Conservation (phyloP, 2,329 filamentous ascomycete species). For the Neonectria coccinea region DNA sequence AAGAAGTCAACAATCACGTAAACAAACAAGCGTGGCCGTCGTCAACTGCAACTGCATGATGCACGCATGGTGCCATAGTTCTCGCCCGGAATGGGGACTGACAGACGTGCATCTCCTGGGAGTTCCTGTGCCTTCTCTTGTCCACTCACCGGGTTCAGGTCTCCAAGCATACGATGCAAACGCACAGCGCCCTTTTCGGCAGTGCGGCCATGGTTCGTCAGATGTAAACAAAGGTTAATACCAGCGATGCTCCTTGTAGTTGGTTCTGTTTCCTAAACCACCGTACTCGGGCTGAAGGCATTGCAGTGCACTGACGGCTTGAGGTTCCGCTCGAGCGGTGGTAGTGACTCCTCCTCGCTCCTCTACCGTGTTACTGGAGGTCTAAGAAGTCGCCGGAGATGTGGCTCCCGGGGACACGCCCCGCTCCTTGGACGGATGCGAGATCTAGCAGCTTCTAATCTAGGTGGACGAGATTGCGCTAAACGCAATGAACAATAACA, state of each 20-base stretch:
- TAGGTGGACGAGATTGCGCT: conserved; percentile 8
- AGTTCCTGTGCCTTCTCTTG: not conserved
- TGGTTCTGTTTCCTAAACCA: conserved; percentile 20
- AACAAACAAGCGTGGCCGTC: conserved; percentile 12
- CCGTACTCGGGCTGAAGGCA: not conserved
- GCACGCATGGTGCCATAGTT: conserved; percentile 27
- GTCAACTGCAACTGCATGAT: conserved; percentile 4
- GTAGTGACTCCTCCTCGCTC: not conserved
- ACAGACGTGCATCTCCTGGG: conserved; percentile 13
- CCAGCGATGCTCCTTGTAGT: conserved; percentile 29
- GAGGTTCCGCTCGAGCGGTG: conserved; percentile 23
- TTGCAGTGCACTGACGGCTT: conserved; percentile 15
- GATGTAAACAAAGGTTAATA: conserved; percentile 15
- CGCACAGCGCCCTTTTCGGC: conserved; percentile 21
- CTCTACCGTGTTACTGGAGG: not conserved
- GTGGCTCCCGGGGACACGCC: not conserved
- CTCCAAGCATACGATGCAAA: conserved; percentile 1
- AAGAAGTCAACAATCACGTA: conserved; percentile 7
- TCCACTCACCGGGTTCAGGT: conserved; percentile 3
- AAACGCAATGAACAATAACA: conserved; percentile 1
- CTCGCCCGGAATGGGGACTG: not conserved
- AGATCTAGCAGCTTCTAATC: not conserved
- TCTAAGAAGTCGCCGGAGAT: not conserved
- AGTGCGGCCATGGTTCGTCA: conserved; percentile 29
- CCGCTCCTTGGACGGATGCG: not conserved